These are phyloP conservation scores for Fennellomyces sp. DNA, from an alignment of 371 early-diverging fungal species.

Conservation along the genomic window DNA sequence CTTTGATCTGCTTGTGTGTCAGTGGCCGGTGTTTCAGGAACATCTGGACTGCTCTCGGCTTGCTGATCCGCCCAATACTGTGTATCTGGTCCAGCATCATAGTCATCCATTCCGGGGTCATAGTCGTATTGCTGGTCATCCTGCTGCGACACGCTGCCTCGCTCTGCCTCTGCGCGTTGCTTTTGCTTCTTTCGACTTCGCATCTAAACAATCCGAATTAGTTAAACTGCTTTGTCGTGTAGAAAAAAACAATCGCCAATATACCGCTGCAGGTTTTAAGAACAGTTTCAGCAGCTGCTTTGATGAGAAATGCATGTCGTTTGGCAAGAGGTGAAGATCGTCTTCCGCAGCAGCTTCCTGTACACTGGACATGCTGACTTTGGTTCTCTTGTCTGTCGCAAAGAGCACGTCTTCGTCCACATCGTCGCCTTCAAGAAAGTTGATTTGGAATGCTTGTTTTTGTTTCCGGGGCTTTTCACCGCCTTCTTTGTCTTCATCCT, in stretches of 20 bases:
- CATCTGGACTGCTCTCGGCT: background rate
- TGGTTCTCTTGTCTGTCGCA: constrained; percentile 60
- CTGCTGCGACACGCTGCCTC: background rate
- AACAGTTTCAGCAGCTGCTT: constrained; percentile 79
- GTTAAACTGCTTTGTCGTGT: background rate
- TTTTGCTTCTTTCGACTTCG: background rate
- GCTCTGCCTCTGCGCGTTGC: background rate
- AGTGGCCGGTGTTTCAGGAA: background rate
- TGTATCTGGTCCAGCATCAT: constrained; percentile 29
- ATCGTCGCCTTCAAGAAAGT: constrained; percentile 62
- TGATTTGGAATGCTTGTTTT: constrained; percentile 46
- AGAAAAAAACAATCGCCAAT: background rate
- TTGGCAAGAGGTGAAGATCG: constrained; percentile 66
- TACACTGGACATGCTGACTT: constrained; percentile 51
- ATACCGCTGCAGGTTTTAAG: constrained; percentile 69
- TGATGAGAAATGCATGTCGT: constrained; percentile 88
- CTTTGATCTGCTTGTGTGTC: constrained; percentile 28
- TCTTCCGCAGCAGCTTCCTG: constrained; percentile 38
- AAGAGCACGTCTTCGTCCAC: constrained; percentile 69
- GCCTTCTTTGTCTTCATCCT: constrained; percentile 28
- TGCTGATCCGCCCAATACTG: constrained; percentile 45
- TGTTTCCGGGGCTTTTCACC: constrained; percentile 26
- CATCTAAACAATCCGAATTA: background rate
- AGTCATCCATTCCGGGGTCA: constrained; percentile 19
- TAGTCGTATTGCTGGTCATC: constrained; percentile 11